Evolutionary conservation across 139 green algal genomes (phyloP).

Genomic region (Coccomyxa sp.): DNA sequence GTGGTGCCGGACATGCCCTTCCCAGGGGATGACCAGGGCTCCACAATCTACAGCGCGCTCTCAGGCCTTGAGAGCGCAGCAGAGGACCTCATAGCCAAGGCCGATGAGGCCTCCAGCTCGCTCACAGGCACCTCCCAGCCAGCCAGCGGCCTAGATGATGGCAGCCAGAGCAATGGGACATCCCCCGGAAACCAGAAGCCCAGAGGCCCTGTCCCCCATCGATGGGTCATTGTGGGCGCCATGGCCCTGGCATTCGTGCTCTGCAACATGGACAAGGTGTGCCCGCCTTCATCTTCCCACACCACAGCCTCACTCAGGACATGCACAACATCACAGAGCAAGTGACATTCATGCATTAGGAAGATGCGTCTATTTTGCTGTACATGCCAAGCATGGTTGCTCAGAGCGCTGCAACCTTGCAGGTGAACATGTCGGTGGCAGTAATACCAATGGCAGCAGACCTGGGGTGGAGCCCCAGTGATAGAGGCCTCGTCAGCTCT

Average conservation of each 20-base stretch:
- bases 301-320: too few relatives aligned
- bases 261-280: slow-evolving; percentile 97
- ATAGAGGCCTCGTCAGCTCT: slow-evolving; percentile 86
- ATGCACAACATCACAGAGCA: too few relatives aligned
- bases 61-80: slow-evolving; percentile 7
- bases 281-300: too few relatives aligned
- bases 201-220: background rate
- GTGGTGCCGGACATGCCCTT: slow-evolving; percentile 15
- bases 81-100: background rate
- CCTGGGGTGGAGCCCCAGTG: slow-evolving; percentile 83
- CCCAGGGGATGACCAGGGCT: slow-evolving; percentile 33
- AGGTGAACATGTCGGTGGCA: slow-evolving; percentile 98
- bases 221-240: slow-evolving; percentile 13
- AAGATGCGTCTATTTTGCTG: too few relatives aligned
- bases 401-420: too few relatives aligned
- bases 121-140: background rate
- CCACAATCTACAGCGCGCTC: slow-evolving; percentile 28
- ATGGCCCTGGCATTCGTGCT: slow-evolving; percentile 82
- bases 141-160: background rate
- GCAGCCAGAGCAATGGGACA: background rate
- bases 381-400: too few relatives aligned
- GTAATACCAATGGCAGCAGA: slow-evolving; percentile 97
- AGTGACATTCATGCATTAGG: too few relatives aligned
- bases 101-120: background rate
- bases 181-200: background rate